Conservation (phyloP, 2,329 filamentous ascomycete genomes). For the Aspergillus japonicus region DNA sequence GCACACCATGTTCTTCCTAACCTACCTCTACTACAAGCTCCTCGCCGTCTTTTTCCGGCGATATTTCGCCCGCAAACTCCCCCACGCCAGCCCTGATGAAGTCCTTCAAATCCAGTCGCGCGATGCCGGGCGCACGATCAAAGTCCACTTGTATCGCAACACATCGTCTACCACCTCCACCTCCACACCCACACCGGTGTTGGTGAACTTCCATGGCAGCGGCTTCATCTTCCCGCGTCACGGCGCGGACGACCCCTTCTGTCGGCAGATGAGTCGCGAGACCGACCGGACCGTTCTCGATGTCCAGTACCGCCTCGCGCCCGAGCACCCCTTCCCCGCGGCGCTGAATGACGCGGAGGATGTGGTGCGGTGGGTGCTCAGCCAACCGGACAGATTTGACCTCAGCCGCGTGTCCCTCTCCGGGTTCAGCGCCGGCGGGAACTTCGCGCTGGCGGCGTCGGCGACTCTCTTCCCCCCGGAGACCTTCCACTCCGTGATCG, state of each 20-base stretch:
- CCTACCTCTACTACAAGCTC: constrained; percentile 24
- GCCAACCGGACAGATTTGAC: constrained; percentile 37
- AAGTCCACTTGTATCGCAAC: constrained; percentile 31
- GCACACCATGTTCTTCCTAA: constrained; percentile 20
- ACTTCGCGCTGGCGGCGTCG: constrained; percentile 38
- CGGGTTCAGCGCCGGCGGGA: constrained; percentile 47
- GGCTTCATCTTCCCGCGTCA: constrained; percentile 35
- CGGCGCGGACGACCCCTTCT: constrained; percentile 34
- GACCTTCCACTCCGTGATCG: constrained; percentile 33
- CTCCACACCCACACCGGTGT: constrained; percentile 26
- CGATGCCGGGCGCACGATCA: constrained; percentile 30
- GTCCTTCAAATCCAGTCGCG: constrained; percentile 32
- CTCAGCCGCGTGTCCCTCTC: constrained; percentile 33
- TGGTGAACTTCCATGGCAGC: constrained; percentile 38
- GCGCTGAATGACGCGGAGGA: constrained; percentile 44
- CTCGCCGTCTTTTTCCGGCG: constrained; percentile 20
- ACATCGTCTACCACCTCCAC: constrained; percentile 9
- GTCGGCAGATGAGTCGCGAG: constrained; percentile 24
- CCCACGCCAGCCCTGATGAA: constrained; percentile 23
- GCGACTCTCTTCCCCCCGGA: constrained; percentile 29
- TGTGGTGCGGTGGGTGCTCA: constrained; percentile 35
- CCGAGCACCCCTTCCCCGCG: constrained; percentile 43
- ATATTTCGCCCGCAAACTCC: constrained; percentile 2
- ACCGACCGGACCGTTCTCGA: constrained; percentile 38
- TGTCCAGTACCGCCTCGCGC: constrained; percentile 41